Evolutionary conservation across 2,329 filamentous ascomycete genomes (phyloP), one percentile per base, ranked within the genome.

Genomic region (Emericellopsis cladophorae): DNA sequence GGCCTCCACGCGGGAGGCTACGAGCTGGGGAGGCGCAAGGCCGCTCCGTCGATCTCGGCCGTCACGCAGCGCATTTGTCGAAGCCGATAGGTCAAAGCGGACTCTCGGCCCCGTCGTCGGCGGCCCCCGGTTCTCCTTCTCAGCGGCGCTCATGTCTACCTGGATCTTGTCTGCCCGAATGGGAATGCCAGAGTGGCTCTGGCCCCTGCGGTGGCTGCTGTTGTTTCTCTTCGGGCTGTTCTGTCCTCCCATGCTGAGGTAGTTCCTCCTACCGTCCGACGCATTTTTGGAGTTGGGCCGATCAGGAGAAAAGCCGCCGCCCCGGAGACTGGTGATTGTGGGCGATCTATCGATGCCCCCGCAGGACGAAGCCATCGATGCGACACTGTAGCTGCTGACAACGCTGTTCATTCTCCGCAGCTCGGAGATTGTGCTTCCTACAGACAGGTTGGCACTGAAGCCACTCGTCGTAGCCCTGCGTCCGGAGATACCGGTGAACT

Each of bases 391-490:
- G 2, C 62, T 58, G 49, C 65, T 71, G 36, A 72, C 50, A 40
- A 67, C 56, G 54, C 68, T 74, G 57, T 77, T 76, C 71, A 76
- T 76, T 39, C 72, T 62, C 9, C 73, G 65, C 42, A 77, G 65
- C 52, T 74, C 66, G 15, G 64, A 63, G 24, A 75, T 66, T 3
- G 69, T 62, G 44, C 54, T 57, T n/a, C 63, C 56, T 11, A 70
- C 51, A 7, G 51, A 42, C 12, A 49, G 45, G 35, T 36, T 9
- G 29, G 21, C 36, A n/a, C 16, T 9, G 7, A 31, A 7, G n/a
- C 24, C 40, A 9, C 16, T 35, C 7, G 32, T 40, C 7, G 41
- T 42, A 14, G 34, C 32, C 7, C 39, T 24, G 4, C 31, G 33
- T 7, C 39, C 14, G 12, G 31, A 34, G 29, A 34, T 18, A 22